A percentile compares a stretch with the other conserved stretches of the same genome.
These are phyloP conservation scores for Phaeosphaeriaceae sp. DNA, from an alignment of 2,329 filamentous ascomycete genomes.

Conservation along the genomic window DNA sequence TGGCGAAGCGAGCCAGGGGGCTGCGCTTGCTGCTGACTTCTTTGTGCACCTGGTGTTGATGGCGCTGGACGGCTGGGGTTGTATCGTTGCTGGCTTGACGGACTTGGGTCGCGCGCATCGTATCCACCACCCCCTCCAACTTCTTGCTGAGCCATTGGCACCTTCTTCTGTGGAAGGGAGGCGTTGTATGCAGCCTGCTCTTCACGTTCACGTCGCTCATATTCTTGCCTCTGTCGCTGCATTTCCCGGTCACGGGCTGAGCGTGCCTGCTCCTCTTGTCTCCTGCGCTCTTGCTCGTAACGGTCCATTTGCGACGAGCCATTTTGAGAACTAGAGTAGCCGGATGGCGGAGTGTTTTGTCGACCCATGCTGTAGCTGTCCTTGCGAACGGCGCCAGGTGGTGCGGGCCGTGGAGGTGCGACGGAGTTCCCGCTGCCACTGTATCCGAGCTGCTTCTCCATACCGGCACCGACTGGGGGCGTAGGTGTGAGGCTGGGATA, in stretches of 20 bases:
- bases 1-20: conserved; percentile 60
- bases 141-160: conserved; percentile 87
- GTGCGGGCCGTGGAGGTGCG: conserved; percentile 57
- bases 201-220: conserved; percentile 62
- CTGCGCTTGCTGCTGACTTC: conserved; percentile 61
- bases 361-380: conserved; percentile 54
- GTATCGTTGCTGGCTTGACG: conserved; percentile 68
- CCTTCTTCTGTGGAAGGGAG: conserved; percentile 81
- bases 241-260: conserved; percentile 49
- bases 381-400: conserved; percentile 53
- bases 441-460: conserved; percentile 60
- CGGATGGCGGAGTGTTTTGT: conserved; percentile 42
- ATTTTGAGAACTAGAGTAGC: conserved; percentile 40
- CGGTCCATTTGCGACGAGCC: conserved; percentile 46
- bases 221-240: conserved; percentile 51
- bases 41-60: conserved; percentile 69
- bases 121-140: conserved; percentile 70
- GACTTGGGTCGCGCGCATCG: conserved; percentile 54
- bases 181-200: conserved; percentile 91
- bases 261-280: conserved; percentile 54
- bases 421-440: conserved; percentile 53
- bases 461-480: conserved; percentile 60
- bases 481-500: conserved; percentile 75
- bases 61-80: conserved; percentile 87
- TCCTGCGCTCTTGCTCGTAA: conserved; percentile 36